Evolutionary conservation across 2,329 filamentous ascomycete species (phyloP), one percentile per base, ranked within the genome.

Genomic region (Xylariomycetidae sp.): DNA sequence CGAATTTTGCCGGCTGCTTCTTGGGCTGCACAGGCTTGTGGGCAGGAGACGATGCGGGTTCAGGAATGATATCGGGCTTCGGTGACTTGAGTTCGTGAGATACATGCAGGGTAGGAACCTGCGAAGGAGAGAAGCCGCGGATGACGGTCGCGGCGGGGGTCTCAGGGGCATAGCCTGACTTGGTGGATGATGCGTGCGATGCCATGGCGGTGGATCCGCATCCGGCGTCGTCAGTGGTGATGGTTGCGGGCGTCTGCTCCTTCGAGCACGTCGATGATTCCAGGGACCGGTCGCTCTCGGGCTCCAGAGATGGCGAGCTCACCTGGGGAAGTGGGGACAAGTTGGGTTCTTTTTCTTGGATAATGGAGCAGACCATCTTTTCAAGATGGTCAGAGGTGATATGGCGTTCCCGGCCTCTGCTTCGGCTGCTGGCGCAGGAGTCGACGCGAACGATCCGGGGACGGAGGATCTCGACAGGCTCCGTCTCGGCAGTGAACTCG

Each of bases 351-450:
- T 85, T 87, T 61, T 92, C 83, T 60, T 93, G 85, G 56, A 95
- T 92, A 35, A 95, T 95, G 24, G 82, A 87, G 36, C 85, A 78
- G 25, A 95, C 86, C 76, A 96, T 93, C 66, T 93, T 93, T 61
- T 95, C 87, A 19, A 96, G 72, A 50, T 92, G 85, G 52, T 86
- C 76, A 6, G 90, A 87, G n/a, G 88, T 93, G 47, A 95, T 90
- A 63, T 95, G 89, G 53, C 85, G 83, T 57, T 92, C 85, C 35
- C 71, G 78, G 44, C 80, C 81, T 44, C 83, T 77, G 54, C 81
- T 85, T 39, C 84, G 74, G 58, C 75, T 81, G 55, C 75, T 72
- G 19, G 74, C 75, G 51, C 71, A 79, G 9, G 82, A 89, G 56
- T 89, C 84, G 50, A 82, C 74, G 49, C 81, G 72, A 50, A 71